Evolutionary conservation across 768 basidiomycete genomes (phyloP).

Genomic region (Amyloporia xantha): DNA sequence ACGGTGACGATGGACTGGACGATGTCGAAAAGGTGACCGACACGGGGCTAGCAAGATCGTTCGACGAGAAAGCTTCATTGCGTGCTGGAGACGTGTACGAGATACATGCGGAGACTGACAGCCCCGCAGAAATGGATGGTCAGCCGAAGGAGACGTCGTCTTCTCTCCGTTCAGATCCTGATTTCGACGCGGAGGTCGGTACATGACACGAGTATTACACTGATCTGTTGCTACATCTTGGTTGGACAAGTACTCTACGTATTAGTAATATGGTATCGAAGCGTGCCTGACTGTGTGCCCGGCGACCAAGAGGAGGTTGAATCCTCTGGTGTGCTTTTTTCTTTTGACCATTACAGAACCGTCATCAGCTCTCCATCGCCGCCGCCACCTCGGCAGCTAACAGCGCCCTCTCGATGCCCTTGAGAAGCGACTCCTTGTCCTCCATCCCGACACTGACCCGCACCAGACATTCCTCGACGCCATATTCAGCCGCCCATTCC

Average conservation of each 20-base stretch:
- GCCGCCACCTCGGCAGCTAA: conserved; percentile 54
- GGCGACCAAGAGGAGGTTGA: neutral
- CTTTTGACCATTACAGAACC: neutral
- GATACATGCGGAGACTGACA: neutral
- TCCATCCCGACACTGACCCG: conserved; percentile 92
- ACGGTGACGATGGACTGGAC: conserved; percentile 11
- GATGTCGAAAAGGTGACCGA: conserved; percentile 14
- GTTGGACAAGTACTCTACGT: conserved; percentile 7
- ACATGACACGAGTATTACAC: neutral
- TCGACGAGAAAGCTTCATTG: conserved; percentile 20
- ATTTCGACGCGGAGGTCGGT: neutral
- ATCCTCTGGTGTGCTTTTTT: neutral
- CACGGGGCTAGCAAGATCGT: conserved; percentile 14
- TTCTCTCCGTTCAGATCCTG: conserved; percentile 3
- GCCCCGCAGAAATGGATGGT: conserved; percentile 10
- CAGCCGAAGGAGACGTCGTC: neutral
- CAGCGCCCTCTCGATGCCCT: conserved; percentile 58
- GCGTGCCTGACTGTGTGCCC: neutral
- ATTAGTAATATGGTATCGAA: neutral
- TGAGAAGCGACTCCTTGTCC: conserved; percentile 47
- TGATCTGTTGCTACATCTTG: neutral
- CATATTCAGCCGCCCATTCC: conserved; percentile 86
- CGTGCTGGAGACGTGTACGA: neutral
- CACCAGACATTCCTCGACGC: conserved; percentile 79
- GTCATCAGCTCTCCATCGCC: neutral